Percentiles rank a stretch among this genome's conserved stretches.
phyloP scores from a whole-genome alignment of 106 monocot species.

The Alisma plantagoaquatica region DNA sequence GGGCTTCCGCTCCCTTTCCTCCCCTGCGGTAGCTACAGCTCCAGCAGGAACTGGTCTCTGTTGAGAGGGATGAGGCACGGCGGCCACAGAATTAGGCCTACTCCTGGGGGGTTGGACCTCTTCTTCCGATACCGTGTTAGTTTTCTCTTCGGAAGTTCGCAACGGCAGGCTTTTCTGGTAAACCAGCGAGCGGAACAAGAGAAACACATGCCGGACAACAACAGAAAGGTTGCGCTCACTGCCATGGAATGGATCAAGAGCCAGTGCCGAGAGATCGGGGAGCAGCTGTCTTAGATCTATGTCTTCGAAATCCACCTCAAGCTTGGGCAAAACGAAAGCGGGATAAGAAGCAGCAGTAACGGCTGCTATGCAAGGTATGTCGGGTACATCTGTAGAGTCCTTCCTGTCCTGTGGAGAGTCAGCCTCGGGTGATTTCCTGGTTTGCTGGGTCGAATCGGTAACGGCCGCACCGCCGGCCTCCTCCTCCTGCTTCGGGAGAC shows the following conservation, averaged over 20 bases:
- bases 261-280: slow-evolving; percentile 27
- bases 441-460: neutral
- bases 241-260: slow-evolving; percentile 45
- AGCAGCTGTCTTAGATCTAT: slow-evolving; percentile 15
- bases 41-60: neutral
- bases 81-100: neutral
- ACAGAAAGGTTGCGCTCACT: slow-evolving; percentile 16
- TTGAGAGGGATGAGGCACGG: neutral
- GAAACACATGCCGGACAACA: slow-evolving; percentile 20
- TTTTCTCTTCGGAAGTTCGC: slow-evolving; percentile 14
- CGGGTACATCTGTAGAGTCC: too few relatives aligned
- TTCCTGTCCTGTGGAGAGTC: too few relatives aligned
- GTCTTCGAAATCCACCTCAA: slow-evolving; percentile 12
- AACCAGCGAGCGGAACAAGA: slow-evolving; percentile 38
- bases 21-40: neutral
- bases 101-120: slow-evolving; percentile 8
- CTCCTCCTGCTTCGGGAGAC: too few relatives aligned
- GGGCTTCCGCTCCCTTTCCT: neutral
- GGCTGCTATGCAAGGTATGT: too few relatives aligned
- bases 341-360: neutral
- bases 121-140: too few relatives aligned
- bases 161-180: slow-evolving; percentile 29
- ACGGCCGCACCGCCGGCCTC: neutral
- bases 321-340: neutral
- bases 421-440: too few relatives aligned